phyloP scores from a whole-genome alignment of 805 yeast species.

The Metschnikowia cerradonensis region DNA sequence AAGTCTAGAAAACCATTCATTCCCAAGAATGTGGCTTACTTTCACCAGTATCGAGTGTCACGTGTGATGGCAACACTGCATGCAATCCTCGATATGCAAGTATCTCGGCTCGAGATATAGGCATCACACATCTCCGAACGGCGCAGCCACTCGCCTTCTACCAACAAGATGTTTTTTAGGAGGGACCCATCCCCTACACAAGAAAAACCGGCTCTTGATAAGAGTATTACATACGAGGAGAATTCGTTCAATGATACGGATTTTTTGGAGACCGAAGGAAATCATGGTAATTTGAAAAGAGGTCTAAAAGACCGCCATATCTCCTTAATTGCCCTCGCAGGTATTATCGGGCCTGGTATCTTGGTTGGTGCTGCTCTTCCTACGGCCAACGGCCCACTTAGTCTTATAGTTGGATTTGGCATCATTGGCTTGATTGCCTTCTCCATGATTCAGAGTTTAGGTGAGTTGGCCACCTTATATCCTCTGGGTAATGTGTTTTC shows the following conservation, averaged over 20 bases:
- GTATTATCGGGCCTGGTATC: conserved; percentile 59
- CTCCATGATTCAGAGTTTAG: conserved; percentile 52
- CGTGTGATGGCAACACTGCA: conserved; percentile 7
- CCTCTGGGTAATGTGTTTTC: conserved; percentile 53
- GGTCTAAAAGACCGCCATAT: conserved; percentile 49
- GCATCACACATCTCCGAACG: background rate
- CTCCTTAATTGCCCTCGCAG: conserved; percentile 51
- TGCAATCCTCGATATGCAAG: background rate
- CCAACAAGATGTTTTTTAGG: conserved; percentile 4
- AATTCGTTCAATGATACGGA: conserved; percentile 6
- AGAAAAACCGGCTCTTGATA: conserved; percentile 1
- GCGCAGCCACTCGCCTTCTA: background rate
- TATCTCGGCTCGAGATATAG: background rate
- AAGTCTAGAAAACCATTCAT: background rate
- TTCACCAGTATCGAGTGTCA: background rate
- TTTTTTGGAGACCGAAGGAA: conserved; percentile 9
- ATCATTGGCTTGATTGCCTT: conserved; percentile 51
- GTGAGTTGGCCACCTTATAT: conserved; percentile 51
- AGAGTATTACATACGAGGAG: conserved; percentile 5
- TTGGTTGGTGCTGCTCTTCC: conserved; percentile 53
- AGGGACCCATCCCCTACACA: background rate
- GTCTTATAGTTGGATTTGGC: conserved; percentile 48
- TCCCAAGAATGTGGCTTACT: background rate
- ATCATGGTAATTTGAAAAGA: conserved; percentile 33
- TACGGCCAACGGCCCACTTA: conserved; percentile 47